Evolutionary conservation across 345 rosid genomes (phyloP).

Genomic region (Eucalyptus pauciflora): DNA sequence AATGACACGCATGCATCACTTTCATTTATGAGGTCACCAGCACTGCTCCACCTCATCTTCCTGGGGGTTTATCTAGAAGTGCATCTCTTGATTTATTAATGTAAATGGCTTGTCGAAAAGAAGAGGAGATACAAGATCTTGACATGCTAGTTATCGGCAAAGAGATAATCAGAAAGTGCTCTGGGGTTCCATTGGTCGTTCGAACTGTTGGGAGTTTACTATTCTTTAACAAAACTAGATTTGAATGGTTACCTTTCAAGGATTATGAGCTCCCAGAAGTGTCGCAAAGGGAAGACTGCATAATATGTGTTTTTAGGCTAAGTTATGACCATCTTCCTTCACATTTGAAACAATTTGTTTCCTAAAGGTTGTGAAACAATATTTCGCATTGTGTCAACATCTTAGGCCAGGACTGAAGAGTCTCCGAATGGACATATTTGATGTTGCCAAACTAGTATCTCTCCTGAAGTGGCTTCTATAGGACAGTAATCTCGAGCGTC

Average conservation of each 20-base stretch:
- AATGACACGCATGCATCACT: accelerated
- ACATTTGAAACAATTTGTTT: conserved; percentile 8
- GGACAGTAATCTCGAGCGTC: accelerated
- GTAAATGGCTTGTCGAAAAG: not conserved
- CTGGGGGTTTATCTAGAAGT: accelerated
- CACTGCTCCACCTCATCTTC: not conserved
- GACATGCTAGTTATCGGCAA: not conserved
- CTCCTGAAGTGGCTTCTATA: accelerated
- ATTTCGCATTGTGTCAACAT: not conserved
- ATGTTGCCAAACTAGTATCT: not conserved
- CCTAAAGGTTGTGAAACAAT: too few relatives aligned
- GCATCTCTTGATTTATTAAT: not conserved
- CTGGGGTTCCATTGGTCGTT: accelerated
- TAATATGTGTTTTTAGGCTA: not conserved
- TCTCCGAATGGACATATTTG: accelerated
- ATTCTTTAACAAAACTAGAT: not conserved
- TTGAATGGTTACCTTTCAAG: not conserved
- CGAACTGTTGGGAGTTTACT: not conserved
- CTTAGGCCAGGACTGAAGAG: too few relatives aligned
- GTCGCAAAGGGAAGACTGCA: not conserved
- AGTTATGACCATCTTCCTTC: not conserved
- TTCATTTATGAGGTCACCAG: not conserved
- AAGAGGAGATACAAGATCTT: not conserved
- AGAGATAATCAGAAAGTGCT: not conserved
- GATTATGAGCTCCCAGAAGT: not conserved